Evolutionary conservation across 2,329 filamentous ascomycete species (phyloP), one percentile per base, ranked within the genome.

Genomic region (Fusarium sp.): DNA sequence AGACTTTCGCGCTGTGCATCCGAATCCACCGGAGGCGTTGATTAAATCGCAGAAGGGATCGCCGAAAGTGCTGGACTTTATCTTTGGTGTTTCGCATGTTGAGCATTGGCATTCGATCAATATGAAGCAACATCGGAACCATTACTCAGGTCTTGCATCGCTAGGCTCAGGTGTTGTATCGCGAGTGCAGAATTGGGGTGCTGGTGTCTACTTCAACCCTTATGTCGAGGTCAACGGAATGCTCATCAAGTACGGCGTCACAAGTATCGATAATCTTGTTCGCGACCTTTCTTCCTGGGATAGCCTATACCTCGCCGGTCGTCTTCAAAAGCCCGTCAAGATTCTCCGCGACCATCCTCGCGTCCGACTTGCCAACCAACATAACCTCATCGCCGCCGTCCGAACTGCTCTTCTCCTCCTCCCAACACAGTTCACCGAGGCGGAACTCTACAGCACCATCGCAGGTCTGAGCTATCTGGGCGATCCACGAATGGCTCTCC

Each of bases 71-170:
- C 97, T 99, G 72, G 96, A 99, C 83, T 97, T 99, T 81, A 97
- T 99, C 75, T 96, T 99, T 80, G 96, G 95, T 31, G 95, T 98
- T 16, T 94, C 93, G 3, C 94, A 97, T 81, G 94, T 93, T 3
- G 93, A 99, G 80, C 96, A 99, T 83, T 99, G 95, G 94, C 96
- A 99, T 83, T 95, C 93, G 38, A 87, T 99, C 68, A 99, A 99
- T 78, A 86, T 99, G 76, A 87, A 89, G 73, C 92, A 98, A 81
- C 93, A 99, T 79, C 92, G 93, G 13, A 89, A 97, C 77, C 96
- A 99, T 82, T 99, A 99, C 83, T 98, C 95, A 3, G 91, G 89
- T 16, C 85, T 99, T 26, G 93, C 93, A 4, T 92, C 91, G 20
- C 83, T 98, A 26, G 95, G 95, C 4, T 98, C 95, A 3, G 95